Evolutionary conservation across 2,329 filamentous ascomycete genomes (phyloP).

Genomic region (Didymella exigua): DNA sequence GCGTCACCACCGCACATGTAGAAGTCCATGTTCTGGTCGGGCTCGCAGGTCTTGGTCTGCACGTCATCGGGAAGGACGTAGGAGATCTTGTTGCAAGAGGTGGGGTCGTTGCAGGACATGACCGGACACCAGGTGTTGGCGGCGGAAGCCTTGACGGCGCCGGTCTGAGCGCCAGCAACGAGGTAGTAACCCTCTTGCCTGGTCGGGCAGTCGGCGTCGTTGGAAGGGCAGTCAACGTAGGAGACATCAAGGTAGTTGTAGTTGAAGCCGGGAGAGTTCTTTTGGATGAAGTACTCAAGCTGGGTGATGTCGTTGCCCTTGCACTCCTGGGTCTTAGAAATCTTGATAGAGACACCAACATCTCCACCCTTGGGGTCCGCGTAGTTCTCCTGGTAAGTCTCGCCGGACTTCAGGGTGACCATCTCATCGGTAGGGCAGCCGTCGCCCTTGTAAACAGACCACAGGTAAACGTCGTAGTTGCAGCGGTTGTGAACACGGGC

Average conservation of each 20-base stretch:
- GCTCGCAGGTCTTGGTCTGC: constrained; percentile 42
- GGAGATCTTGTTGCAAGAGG: constrained; percentile 35
- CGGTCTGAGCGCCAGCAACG: constrained; percentile 28
- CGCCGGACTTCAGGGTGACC: constrained; percentile 37
- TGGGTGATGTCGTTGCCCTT: constrained; percentile 41
- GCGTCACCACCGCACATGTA: constrained; percentile 45
- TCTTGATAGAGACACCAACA: constrained; percentile 48
- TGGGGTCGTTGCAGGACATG: constrained; percentile 30
- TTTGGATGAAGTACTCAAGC: constrained; percentile 46
- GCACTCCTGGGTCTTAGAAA: constrained; percentile 43
- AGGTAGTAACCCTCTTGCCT: constrained; percentile 44
- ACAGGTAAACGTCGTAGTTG: constrained; percentile 45
- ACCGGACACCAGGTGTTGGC: constrained; percentile 43
- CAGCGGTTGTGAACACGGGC: constrained; percentile 49
- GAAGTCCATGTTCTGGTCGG: constrained; percentile 35
- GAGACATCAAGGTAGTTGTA: constrained; percentile 48
- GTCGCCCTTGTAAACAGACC: constrained; percentile 44
- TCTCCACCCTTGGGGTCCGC: constrained; percentile 19
- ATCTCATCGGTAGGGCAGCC: constrained; percentile 32
- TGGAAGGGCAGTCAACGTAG: constrained; percentile 43
- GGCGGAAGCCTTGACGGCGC: constrained; percentile 20
- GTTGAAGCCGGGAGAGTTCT: constrained; percentile 15
- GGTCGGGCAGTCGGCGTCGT: constrained; percentile 37
- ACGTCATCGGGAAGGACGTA: constrained; percentile 42
- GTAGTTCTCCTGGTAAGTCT: constrained; percentile 44